Percentiles rank a stretch among this genome's conserved stretches.
Evolutionary conservation across 2,329 filamentous ascomycete species (phyloP).

Genomic region (Colletotrichum shisoi): DNA sequence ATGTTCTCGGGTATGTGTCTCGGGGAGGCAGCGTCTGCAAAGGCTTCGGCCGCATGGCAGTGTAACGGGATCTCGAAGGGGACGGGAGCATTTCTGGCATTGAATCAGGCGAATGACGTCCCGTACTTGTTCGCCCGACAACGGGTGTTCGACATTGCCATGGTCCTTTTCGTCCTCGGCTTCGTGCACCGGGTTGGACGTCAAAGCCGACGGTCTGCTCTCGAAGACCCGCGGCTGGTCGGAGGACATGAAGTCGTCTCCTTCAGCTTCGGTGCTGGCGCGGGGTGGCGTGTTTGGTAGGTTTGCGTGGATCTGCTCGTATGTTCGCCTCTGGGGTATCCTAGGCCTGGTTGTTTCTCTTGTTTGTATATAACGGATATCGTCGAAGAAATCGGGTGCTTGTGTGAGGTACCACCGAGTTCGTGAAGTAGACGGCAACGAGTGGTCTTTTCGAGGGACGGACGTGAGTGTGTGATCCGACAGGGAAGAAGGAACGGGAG

Average conservation of each 20-base stretch:
- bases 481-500: constrained; percentile 21
- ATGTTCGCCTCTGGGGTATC: neutral
- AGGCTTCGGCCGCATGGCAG: constrained; percentile 83
- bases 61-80: constrained; percentile 73
- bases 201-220: constrained; percentile 39
- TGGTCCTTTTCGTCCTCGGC: constrained; percentile 39
- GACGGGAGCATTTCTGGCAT: constrained; percentile 75
- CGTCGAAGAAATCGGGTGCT: neutral
- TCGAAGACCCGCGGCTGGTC: constrained; percentile 40
- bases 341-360: neutral
- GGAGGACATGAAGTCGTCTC: constrained; percentile 41
- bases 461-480: constrained; percentile 10
- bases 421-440: constrained; percentile 4
- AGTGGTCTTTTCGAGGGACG: constrained; percentile 5
- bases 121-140: constrained; percentile 61
- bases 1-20: constrained; percentile 68
- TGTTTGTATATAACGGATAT: constrained; percentile 7
- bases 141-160: constrained; percentile 36
- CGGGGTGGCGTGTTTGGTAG: neutral
- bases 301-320: constrained; percentile 6
- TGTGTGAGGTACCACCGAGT: constrained; percentile 2
- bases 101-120: constrained; percentile 77
- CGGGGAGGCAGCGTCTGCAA: constrained; percentile 78
- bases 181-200: constrained; percentile 38
- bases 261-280: constrained; percentile 35